Percentiles rank a stretch among this genome's conserved stretches.
phyloP scores from a whole-genome alignment of 805 yeast genomes.

The Myxozyma sirexii region DNA sequence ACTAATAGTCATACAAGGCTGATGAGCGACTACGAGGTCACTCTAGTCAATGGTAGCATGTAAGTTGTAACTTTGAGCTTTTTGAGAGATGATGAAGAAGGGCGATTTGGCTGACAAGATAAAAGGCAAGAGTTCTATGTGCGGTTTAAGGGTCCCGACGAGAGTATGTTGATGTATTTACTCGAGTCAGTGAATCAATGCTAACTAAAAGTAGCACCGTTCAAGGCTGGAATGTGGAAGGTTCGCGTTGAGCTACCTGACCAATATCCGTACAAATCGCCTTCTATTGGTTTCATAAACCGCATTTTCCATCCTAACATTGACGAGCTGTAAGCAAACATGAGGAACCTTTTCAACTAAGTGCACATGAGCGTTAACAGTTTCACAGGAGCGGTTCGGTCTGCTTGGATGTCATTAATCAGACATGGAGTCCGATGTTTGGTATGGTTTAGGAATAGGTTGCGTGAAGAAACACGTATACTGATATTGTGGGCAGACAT shows the following conservation, averaged over 20 bases:
- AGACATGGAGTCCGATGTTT: constrained; percentile 98
- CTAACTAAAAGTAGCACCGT: constrained; percentile 57
- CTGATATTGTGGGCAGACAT: constrained; percentile 47
- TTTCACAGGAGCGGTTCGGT: constrained; percentile 66
- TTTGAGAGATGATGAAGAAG: background rate
- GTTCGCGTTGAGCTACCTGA: constrained; percentile 92
- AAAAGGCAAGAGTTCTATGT: constrained; percentile 79
- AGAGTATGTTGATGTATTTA: constrained; percentile 46
- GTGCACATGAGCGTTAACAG: background rate
- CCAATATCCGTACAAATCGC: constrained; percentile 93
- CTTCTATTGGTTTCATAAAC: constrained; percentile 91
- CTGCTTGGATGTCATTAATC: constrained; percentile 93
- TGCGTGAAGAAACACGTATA: no score
- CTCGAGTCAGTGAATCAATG: background rate
- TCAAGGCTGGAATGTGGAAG: constrained; percentile 87
- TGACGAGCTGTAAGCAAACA: constrained; percentile 59
- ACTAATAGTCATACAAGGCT: constrained; percentile 46
- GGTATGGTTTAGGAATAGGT: no score
- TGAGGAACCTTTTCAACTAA: background rate
- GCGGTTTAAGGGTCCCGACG: constrained; percentile 81
- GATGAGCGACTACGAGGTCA: constrained; percentile 91
- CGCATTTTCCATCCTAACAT: constrained; percentile 94
- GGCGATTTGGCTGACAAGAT: background rate
- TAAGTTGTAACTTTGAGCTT: constrained; percentile 29
- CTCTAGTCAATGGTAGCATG: constrained; percentile 75